phyloP scores from a whole-genome alignment of 345 rosid genomes.

The Hypericum androsaemum region DNA sequence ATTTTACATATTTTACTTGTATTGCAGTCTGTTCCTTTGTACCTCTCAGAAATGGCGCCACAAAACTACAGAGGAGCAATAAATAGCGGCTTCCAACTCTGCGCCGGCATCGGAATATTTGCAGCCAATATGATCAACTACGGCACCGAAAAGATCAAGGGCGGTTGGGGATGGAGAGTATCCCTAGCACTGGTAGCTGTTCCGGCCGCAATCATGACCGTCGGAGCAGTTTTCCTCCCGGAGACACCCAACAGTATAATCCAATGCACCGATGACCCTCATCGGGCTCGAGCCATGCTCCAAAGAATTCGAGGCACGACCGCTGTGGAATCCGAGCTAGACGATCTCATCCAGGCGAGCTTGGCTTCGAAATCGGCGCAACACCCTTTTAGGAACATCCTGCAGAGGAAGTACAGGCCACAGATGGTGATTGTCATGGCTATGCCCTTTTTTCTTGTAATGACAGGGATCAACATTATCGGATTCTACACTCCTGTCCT shows the following conservation, averaged over 20 bases:
- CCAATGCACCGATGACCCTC: constrained; percentile 16
- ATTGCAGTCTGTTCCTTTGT: constrained; percentile 34
- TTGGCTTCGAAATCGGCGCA: constrained; percentile 16
- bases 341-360: constrained; percentile 33
- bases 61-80: constrained; percentile 30
- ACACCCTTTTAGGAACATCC: constrained; percentile 22
- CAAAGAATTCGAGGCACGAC: constrained; percentile 22
- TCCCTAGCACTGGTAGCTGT: constrained; percentile 33
- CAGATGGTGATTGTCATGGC: constrained; percentile 29
- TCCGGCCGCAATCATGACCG: constrained; percentile 23
- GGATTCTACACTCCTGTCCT: constrained; percentile 27
- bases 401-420: constrained; percentile 25
- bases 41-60: constrained; percentile 44
- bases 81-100: constrained; percentile 28
- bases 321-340: constrained; percentile 27
- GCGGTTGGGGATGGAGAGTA: constrained; percentile 41
- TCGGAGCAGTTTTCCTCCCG: constrained; percentile 34
- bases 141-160: constrained; percentile 26
- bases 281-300: constrained; percentile 19
- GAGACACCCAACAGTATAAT: constrained; percentile 42
- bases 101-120: constrained; percentile 23
- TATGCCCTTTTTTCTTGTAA: constrained; percentile 28
- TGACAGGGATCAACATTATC: constrained; percentile 30
- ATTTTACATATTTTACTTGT: background rate
- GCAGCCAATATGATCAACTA: constrained; percentile 31